Base-by-base conservation (phyloP, 257 asterid species). In the Solanum megistacrolobum region DNA sequence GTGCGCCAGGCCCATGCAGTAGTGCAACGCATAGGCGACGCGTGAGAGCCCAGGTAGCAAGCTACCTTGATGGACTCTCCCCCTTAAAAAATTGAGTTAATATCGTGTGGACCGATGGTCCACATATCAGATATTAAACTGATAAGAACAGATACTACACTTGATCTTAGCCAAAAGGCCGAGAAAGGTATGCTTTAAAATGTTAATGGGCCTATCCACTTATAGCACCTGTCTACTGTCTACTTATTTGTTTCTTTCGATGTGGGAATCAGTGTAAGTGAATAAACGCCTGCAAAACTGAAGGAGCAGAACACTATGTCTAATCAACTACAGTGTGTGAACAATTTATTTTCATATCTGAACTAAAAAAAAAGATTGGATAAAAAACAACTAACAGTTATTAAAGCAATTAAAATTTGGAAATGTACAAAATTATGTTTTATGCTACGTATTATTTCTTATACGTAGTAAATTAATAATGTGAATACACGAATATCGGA, bases 141-240 rank as follows among this genome's bases (percentile, higher is more conserved):
- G 25, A 79, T 41, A 79, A 79, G 38, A 79, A 41, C 65, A 41
- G 3, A 41, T 79, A 79, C 65, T 79, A 79, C 84, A 79, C 84
- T 43, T 79, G 48, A 73, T 73, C 90, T 91, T 89, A 91, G 90
- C 91, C 91, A 89, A 89, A 91, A 88, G 91, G 92, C 89, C 91
- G 89, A 91, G 93, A 89, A 91, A 89, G 89, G 93, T 91, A 88
- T 89, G 89, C 38, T 16, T 43, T 0, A 4, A 0, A 0, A 1
- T 0, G 0, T 0, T 0, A 4, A 79, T 31, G 39, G 39, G 39
- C 16, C 38, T 41, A 27, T 27, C 9, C 0, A 25, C 2, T 25
- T 25, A 27, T 43, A 43, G 25, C 84, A 14, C 11, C 38, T 41
- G 35, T 43, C 25, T 43, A 11, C 27, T 43, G 18, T 79, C 39